A percentile compares a stretch with the other conserved stretches of the same genome.
Evolutionary conservation across 805 yeast species (phyloP).

Genomic region (Saturnispora zaruensis): DNA sequence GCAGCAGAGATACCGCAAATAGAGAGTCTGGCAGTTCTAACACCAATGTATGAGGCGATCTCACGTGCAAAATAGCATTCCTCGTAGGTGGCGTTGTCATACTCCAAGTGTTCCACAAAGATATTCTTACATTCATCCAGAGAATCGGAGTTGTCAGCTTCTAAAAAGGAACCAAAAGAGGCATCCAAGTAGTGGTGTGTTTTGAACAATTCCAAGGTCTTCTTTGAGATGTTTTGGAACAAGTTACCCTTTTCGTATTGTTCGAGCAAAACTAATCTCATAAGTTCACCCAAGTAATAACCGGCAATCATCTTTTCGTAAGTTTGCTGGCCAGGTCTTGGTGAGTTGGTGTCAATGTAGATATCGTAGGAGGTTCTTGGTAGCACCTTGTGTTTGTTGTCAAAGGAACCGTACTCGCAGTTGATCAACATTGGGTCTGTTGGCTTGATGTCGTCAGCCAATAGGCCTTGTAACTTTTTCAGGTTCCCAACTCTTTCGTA

Average conservation of each 20-base stretch:
- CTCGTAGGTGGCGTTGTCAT: slow-evolving; percentile 58
- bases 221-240: slow-evolving; percentile 50
- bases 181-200: slow-evolving; percentile 77
- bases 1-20: slow-evolving; percentile 97
- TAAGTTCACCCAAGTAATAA: slow-evolving; percentile 87
- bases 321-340: slow-evolving; percentile 96
- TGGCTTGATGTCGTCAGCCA: slow-evolving; percentile 54
- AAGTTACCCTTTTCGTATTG: slow-evolving; percentile 56
- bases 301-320: slow-evolving; percentile 99
- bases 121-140: slow-evolving; percentile 65
- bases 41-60: slow-evolving; percentile 82
- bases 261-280: slow-evolving; percentile 75
- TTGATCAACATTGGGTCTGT: slow-evolving; percentile 89
- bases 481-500: slow-evolving; percentile 70
- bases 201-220: slow-evolving; percentile 47
- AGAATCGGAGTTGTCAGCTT: slow-evolving; percentile 85
- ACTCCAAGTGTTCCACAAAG: slow-evolving; percentile 46
- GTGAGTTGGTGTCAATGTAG: slow-evolving; percentile 75
- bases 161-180: slow-evolving; percentile 77
- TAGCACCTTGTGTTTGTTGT: slow-evolving; percentile 75
- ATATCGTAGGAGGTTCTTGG: slow-evolving; percentile 90
- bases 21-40: slow-evolving; percentile 88
- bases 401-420: slow-evolving; percentile 98
- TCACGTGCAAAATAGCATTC: slow-evolving; percentile 81
- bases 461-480: slow-evolving; percentile 74